phyloP scores from a whole-genome alignment of 164 flowering plant genomes.

The Tinospora cordifolia region DNA sequence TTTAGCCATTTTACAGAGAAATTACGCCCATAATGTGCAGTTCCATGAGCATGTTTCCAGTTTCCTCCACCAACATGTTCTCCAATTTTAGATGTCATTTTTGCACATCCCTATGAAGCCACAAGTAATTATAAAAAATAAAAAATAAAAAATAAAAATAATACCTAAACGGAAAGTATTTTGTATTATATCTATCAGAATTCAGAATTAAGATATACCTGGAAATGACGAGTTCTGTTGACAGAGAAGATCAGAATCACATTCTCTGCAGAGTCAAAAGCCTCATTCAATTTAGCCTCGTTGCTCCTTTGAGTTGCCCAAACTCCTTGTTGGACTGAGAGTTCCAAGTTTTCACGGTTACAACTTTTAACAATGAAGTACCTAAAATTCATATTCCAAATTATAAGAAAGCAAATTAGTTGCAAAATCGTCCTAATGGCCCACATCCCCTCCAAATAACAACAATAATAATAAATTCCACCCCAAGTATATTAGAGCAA shows the following conservation, averaged over 20 bases:
- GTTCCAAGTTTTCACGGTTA: conserved; percentile 93
- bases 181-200: background rate
- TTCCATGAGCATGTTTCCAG: conserved; percentile 98
- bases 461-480: background rate
- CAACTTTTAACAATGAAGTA: conserved; percentile 98
- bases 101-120: conserved; percentile 82
- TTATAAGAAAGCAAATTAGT: conserved; percentile 14
- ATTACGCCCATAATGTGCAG: conserved; percentile 97
- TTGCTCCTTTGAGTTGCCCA: conserved; percentile 99
- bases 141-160: background rate
- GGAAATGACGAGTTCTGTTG: conserved; percentile 94
- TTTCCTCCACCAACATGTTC: conserved; percentile 87
- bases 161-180: background rate
- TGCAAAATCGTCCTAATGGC: conserved; percentile 2
- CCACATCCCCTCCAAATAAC: background rate
- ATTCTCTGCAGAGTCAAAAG: conserved; percentile 89
- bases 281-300: conserved; percentile 97
- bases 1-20: conserved; percentile 93
- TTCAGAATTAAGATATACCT: conserved; percentile 40
- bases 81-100: conserved; percentile 97
- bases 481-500: too few relatives aligned
- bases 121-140: conserved; percentile 9
- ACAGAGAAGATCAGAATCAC: conserved; percentile 96
- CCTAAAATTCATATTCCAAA: conserved; percentile 39
- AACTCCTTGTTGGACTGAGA: conserved; percentile 98